Conservation (phyloP, 352 stramenopile species). For the Phytopythium helicoides region DNA sequence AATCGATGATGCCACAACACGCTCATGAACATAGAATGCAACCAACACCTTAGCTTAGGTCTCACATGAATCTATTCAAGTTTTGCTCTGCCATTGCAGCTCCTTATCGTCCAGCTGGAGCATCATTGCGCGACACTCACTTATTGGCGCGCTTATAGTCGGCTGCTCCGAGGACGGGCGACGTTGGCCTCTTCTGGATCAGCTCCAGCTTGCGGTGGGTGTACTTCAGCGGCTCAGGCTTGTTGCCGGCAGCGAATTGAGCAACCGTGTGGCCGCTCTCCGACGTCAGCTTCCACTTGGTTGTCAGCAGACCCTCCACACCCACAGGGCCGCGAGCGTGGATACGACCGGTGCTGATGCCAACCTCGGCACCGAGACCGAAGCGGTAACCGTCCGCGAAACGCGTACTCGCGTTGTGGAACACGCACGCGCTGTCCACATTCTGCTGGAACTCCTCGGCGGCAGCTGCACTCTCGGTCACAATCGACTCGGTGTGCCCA, state of each 20-base stretch:
- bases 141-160: slow-evolving; percentile 36
- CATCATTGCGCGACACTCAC: too few species aligned
- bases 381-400: slow-evolving; percentile 97
- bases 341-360: slow-evolving; percentile 97
- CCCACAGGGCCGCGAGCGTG: slow-evolving; percentile 95
- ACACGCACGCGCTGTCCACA: slow-evolving; percentile 97
- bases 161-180: slow-evolving; percentile 65
- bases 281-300: slow-evolving; percentile 96
- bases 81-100: too few species aligned
- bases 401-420: slow-evolving; percentile 97
- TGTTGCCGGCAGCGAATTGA: slow-evolving; percentile 48
- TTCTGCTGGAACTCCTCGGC: slow-evolving; percentile 75
- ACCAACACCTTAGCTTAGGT: too few species aligned
- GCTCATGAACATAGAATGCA: too few species aligned
- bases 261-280: slow-evolving; percentile 82
- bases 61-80: too few species aligned
- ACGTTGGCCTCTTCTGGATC: slow-evolving; percentile 56
- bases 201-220: slow-evolving; percentile 77
- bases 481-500: slow-evolving; percentile 97
- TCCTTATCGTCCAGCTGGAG: too few species aligned
- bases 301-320: slow-evolving; percentile 96
- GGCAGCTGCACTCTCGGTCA: slow-evolving; percentile 89
- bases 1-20: too few species aligned
- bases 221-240: slow-evolving; percentile 53
- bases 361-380: slow-evolving; percentile 97